Evolutionary conservation across 805 yeast genomes (phyloP).

Genomic region (Isabelozyma gotoi): DNA sequence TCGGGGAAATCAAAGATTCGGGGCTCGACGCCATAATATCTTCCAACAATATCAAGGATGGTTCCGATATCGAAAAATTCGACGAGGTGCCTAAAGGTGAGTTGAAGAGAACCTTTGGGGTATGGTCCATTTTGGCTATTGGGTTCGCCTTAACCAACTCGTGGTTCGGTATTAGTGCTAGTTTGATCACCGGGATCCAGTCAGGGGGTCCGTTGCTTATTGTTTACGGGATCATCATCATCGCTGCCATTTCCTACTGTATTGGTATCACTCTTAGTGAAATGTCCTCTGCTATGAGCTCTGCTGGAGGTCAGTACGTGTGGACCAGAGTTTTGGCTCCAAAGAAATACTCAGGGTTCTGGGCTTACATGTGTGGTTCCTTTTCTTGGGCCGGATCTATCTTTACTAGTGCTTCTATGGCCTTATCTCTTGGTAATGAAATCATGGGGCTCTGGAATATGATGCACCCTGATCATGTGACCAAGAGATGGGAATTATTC

Average conservation of each 20-base stretch:
- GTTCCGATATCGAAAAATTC: background rate
- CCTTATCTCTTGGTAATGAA: conserved; percentile 31
- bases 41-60: no score
- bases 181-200: conserved; percentile 39
- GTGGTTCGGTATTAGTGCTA: conserved; percentile 43
- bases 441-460: conserved; percentile 39
- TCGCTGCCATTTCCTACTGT: conserved; percentile 33
- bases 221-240: conserved; percentile 41
- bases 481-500: conserved; percentile 36
- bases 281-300: conserved; percentile 38
- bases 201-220: conserved; percentile 44
- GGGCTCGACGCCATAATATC: background rate
- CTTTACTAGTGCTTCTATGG: conserved; percentile 41
- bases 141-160: conserved; percentile 45
- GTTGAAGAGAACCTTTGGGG: conserved; percentile 32
- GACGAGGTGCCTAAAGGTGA: conserved; percentile 1
- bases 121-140: conserved; percentile 38
- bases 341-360: conserved; percentile 32
- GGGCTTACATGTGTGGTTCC: conserved; percentile 40
- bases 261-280: conserved; percentile 40
- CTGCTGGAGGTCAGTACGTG: conserved; percentile 45
- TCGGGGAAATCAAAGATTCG: background rate
- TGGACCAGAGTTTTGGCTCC: conserved; percentile 44
- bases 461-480: conserved; percentile 31
- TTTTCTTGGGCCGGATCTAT: conserved; percentile 44